A percentile compares a stretch with the other conserved stretches of the same genome.
Evolutionary conservation across 1,139 yeast genomes (phyloP).

Genomic region (Pichia norvegensis): DNA sequence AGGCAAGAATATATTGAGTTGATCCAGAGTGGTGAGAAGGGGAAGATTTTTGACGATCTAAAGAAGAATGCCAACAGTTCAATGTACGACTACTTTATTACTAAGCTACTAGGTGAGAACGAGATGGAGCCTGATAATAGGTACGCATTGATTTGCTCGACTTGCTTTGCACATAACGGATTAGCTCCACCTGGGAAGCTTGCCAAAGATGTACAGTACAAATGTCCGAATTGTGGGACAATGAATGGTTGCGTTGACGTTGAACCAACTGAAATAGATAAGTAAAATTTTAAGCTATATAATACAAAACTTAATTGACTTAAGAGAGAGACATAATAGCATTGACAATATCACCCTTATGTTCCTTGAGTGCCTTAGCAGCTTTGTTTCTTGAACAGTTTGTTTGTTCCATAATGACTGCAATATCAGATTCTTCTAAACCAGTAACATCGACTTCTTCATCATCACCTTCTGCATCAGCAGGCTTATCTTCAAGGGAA

Average conservation of each 20-base stretch:
- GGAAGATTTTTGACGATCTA: slow-evolving; percentile 13
- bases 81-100: slow-evolving; percentile 38
- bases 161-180: slow-evolving; percentile 69
- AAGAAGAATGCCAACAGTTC: slow-evolving; percentile 12
- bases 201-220: slow-evolving; percentile 50
- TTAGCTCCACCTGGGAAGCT: slow-evolving; percentile 66
- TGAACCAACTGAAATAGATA: neutral
- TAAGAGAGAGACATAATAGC: slow-evolving; percentile 82
- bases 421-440: slow-evolving; percentile 68
- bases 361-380: slow-evolving; percentile 78
- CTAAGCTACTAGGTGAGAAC: slow-evolving; percentile 63
- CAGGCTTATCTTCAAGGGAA: slow-evolving; percentile 37
- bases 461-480: slow-evolving; percentile 47
- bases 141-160: slow-evolving; percentile 64
- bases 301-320: neutral
- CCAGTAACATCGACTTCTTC: slow-evolving; percentile 75
- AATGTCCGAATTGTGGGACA: slow-evolving; percentile 68
- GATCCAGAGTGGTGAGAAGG: slow-evolving; percentile 22
- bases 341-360: slow-evolving; percentile 91
- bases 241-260: slow-evolving; percentile 37
- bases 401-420: slow-evolving; percentile 83
- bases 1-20: slow-evolving; percentile 25
- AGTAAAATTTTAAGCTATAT: neutral
- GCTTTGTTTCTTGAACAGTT: slow-evolving; percentile 85
- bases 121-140: slow-evolving; percentile 55